Conservation (phyloP, 2,329 filamentous ascomycete species). For the Ceratocystis papillata region DNA sequence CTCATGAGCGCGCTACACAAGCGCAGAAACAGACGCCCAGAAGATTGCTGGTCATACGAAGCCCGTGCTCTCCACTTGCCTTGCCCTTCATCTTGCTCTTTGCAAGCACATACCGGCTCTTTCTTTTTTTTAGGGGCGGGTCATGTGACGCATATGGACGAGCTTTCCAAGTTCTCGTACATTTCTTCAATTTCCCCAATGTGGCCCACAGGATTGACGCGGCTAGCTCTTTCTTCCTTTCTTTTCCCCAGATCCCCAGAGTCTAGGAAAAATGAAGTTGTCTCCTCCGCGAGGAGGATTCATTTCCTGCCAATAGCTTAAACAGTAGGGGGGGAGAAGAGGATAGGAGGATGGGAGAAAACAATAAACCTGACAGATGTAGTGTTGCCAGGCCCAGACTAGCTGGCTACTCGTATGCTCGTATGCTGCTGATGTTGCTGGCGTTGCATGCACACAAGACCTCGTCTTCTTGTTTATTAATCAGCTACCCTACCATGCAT, state of each 20-base stretch:
- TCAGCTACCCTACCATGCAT: neutral
- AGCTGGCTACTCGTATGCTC: neutral
- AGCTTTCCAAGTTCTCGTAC: neutral
- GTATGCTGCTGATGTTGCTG: too few species aligned
- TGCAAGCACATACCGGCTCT: neutral
- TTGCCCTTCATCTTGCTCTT: neutral
- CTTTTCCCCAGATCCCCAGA: constrained; percentile 6
- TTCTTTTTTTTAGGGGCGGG: neutral
- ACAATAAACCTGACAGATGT: neutral
- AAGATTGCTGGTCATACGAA: neutral
- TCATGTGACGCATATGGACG: neutral
- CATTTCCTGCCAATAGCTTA: neutral
- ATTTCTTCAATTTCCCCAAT: neutral
- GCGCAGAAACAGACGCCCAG: constrained; percentile 5
- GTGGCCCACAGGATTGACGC: neutral
- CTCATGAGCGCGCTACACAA: neutral
- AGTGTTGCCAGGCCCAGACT: neutral
- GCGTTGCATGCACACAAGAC: neutral
- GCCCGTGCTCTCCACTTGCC: neutral
- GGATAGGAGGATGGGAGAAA: constrained; percentile 2
- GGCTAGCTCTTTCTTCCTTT: constrained; percentile 3
- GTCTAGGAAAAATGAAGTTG: neutral
- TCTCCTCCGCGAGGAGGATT: constrained; percentile 9
- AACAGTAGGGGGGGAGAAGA: neutral
- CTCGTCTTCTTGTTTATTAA: neutral